Evolutionary conservation across 1,284 basidiomycete genomes (phyloP), one percentile per base, ranked within the genome.

Genomic region (Cutaneotrichosporon dermatis): DNA sequence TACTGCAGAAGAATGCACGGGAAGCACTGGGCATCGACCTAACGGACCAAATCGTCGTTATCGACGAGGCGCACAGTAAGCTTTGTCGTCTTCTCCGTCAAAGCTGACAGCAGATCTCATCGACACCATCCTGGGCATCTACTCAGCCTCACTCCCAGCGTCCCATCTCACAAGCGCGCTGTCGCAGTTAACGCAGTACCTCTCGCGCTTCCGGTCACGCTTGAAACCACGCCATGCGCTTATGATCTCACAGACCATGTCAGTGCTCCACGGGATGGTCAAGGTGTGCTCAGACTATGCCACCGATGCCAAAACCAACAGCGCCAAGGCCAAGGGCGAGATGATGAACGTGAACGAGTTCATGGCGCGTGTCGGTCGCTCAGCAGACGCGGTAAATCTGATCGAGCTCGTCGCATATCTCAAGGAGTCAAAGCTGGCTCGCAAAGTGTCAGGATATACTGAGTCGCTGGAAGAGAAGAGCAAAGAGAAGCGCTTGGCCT

Each of bases 1-100:
- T 99, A 0, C 80, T 99, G 7, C 90, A 92, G 64, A 88, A 86
- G 66, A 83, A 85, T 3, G 89, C 94, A 0, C 83, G 95, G 46
- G 90, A 95, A 69, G 86, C 92, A 0, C 81, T 98, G 1, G 89
- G 88, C 0, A 93, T 93, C 67, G 86, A 88, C 71, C 81, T 92
- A 53, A 88, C 82, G 39, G 84, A 86, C 70, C 90, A 95, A 68
- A 82, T 98, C 12, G 85, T 99, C 10, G 83, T 99, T 45, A 86
- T 99, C 58, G 95, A 99, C 73, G 95, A 99, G 79, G 96, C 94
- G 0, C 95, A 99, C 77, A 99, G 90, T 92, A 68, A 63, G 89
- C 80, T 25, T 4, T n/a, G n/a, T n/a, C n/a, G n/a, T n/a, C 5
- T 8, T 2, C 15, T 45, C 10, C 12, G 40, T 53, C 51, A 7